Base-by-base conservation (phyloP, 78 protist species). In the Guillardia theta region DNA sequence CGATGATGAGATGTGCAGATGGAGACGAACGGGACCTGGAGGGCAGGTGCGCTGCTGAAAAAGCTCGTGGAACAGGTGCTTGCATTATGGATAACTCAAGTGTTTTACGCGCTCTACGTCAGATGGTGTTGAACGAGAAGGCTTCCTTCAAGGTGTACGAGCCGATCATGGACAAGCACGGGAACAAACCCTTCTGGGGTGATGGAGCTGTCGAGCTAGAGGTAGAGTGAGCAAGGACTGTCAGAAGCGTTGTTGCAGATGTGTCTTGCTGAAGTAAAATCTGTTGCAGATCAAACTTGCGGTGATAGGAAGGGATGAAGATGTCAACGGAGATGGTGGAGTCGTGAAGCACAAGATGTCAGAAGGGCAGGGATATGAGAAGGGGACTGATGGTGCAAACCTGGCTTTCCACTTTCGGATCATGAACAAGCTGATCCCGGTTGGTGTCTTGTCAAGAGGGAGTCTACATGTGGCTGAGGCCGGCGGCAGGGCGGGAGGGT, bases 321-420 rank as follows among this genome's bases (percentile, higher is more conserved):
- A 78, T 50, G 50, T 78, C 53, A 43, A 45, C 37, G 90, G 90
- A 4, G 90, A 78, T 50, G 41, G 24, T n/a, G 90, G 90, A 4
- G 90, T 78, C 15, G 24, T 78, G 45, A 78, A 78, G 90, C 90
- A 78, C 50, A 18, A 36, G 24, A 43, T 78, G 37, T 2, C 33
- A 0, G 90, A 78, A 48, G 90, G 90, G 41, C 53, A 43, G 48
- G 90, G 90, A 45, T 78, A 78, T 19, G 90, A 78, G 50, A 78
- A 37, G 33, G 41, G 53, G 0, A 78, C 90, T 46, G 90, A 78
- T 43, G 90, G 90, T 18, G 90, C 90, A 0, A 18, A 43, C 37
- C 41, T 78, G 33, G 8, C 45, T 19, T 78, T 78, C 8, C 90
- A 43, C 50, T 18, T 27, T n/a, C 90, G 90, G 15, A 36, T 78